Percentiles rank a stretch among this genome's conserved stretches.
Conservation (phyloP, 176 grass and related monocot genomes). For the Paspalum notatum region DNA sequence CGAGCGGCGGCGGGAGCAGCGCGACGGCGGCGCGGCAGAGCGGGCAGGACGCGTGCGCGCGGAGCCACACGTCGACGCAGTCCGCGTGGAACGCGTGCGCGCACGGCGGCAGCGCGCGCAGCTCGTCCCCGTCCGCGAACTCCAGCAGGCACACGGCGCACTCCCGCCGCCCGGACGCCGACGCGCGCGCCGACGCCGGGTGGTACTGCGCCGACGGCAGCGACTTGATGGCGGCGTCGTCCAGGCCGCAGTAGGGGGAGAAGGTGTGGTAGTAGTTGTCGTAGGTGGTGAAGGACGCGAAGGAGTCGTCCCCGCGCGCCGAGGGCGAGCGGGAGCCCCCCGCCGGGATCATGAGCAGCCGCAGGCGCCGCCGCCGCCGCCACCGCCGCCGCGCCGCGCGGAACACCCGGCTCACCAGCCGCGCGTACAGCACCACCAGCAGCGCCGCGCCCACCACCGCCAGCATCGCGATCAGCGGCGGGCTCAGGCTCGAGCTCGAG, state of each 20-base stretch:
- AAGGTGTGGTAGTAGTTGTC: conserved; percentile 69
- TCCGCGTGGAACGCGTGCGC: conserved; percentile 94
- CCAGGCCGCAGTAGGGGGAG: conserved; percentile 77
- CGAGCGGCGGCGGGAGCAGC: conserved; percentile 38
- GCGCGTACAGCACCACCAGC: conserved; percentile 91
- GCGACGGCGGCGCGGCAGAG: conserved; percentile 80
- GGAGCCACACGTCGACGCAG: conserved; percentile 95
- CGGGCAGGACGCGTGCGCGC: conserved; percentile 80
- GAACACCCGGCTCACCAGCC: conserved; percentile 64
- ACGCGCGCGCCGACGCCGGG: conserved; percentile 39
- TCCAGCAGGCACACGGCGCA: conserved; percentile 92
- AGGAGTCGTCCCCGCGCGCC: conserved; percentile 19
- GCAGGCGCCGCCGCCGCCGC: conserved; percentile 20
- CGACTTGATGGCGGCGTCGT: conserved; percentile 82
- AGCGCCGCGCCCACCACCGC: conserved; percentile 86
- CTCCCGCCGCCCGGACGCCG: conserved; percentile 47
- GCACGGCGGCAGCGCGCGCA: conserved; percentile 79
- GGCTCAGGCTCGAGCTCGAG: conserved; percentile 52
- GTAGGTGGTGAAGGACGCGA: conserved; percentile 48
- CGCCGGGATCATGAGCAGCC: conserved; percentile 47
- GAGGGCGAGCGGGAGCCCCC: neutral
- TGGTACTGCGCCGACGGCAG: conserved; percentile 73
- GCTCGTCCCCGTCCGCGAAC: conserved; percentile 82
- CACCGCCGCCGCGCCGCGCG: conserved; percentile 47
- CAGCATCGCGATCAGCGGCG: conserved; percentile 97